Percentiles rank a stretch among this genome's conserved stretches.
phyloP scores from a whole-genome alignment of 1,284 basidiomycete genomes.

The Malassezia sp. region DNA sequence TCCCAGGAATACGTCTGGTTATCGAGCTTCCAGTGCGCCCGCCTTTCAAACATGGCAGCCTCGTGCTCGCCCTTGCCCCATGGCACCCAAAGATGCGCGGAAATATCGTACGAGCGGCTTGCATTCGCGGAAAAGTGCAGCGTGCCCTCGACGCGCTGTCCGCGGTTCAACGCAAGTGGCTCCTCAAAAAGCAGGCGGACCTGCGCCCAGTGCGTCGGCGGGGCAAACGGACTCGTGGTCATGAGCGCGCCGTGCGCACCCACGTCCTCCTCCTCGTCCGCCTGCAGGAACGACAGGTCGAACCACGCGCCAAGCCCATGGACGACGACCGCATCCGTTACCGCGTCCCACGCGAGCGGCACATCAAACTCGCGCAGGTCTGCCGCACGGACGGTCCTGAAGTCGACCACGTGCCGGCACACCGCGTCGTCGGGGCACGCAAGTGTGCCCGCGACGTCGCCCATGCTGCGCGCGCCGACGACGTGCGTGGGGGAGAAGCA shows the following conservation, averaged over 20 bases:
- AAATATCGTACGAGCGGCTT: constrained; percentile 33
- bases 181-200: constrained; percentile 36
- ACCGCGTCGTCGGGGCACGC: constrained; percentile 9
- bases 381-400: constrained; percentile 24
- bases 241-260: constrained; percentile 15
- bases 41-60: constrained; percentile 11
- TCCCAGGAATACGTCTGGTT: constrained; percentile 41
- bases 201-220: constrained; percentile 45
- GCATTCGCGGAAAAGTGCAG: constrained; percentile 37
- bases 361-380: constrained; percentile 34
- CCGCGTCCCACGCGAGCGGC: constrained; percentile 28
- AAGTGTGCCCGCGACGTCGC: not conserved
- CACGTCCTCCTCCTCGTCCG: constrained; percentile 8
- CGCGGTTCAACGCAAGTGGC: constrained; percentile 37
- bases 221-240: constrained; percentile 37
- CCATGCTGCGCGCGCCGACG: constrained; percentile 26
- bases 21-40: constrained; percentile 34
- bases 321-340: constrained; percentile 23
- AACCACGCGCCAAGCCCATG: constrained; percentile 43
- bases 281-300: constrained; percentile 30
- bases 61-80: constrained; percentile 14
- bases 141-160: constrained; percentile 30
- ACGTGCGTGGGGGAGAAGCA: constrained; percentile 28
- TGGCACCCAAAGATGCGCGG: constrained; percentile 17
- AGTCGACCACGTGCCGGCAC: constrained; percentile 31